Evolutionary conservation across 495 filamentous ascomycete species (phyloP), one percentile per base, ranked within the genome.

Genomic region (Tuber indicum): DNA sequence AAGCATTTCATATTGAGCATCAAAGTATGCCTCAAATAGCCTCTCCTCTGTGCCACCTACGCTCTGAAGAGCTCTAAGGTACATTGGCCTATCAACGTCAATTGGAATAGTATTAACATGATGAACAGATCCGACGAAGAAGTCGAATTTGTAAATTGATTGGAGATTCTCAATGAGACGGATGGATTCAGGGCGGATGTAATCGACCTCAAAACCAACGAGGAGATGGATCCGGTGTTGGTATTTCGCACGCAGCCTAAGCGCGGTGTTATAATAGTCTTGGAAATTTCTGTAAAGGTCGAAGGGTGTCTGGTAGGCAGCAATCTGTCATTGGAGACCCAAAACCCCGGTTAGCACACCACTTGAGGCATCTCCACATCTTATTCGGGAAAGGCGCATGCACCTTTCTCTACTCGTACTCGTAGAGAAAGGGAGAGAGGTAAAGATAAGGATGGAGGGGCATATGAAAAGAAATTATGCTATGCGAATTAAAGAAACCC

Each of bases 161-260:
- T 92, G 85, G 0, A 96, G 89, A 14, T 81, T 75, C 14, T 85
- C 76, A 71, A 97, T 90, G 45, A 93, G 84, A 1, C 82, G 26
- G 8, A 83, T 82, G 73, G 92, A 94, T 21, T 86, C 86, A 0
- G 90, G 88, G 4, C 94, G 90, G 79, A 97, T 94, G 90, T 92
- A 98, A 81, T 99, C 96, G 75, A 88, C 88, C 84, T 99, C 96
- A 84, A 98, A 96, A 70, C 92, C 96, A 84, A 99, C 90, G 36
- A 97, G 87, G 78, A 99, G 87, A 70, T 89, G 86, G 84, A 99
- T 96, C 77, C 91, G 86, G 41, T 85, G 83, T 36, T 88, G 86
- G 85, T 97, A 97, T 79, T 87, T 88, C 9, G 85, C 78, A 47
- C 92, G 91, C n/a, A 98, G 87, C 17, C 90, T 89, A 39, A 85